Evolutionary conservation across 768 basidiomycete species (phyloP), one percentile per base, ranked within the genome.

Genomic region (Amylocystis lapponica): DNA sequence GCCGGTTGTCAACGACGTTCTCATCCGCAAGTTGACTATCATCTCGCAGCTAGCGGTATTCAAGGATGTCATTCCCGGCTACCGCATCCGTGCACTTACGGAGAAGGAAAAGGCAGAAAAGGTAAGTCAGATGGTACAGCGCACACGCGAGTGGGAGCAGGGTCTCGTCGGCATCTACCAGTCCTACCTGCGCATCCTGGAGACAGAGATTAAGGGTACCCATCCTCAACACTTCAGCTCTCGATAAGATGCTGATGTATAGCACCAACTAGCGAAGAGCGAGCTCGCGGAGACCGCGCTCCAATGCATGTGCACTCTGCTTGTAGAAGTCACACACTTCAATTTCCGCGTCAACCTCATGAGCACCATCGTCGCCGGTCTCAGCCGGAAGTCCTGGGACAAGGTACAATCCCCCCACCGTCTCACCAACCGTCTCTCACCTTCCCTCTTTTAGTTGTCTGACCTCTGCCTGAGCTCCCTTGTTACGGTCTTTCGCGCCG

Each of bases 261-360:
- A 27, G 45, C n/a, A n/a, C n/a, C n/a, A n/a, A n/a, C 7, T 50
- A 91, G 83, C 69, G 27, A 85, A 75, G 52, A 78, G 69, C 43
- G 79, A 80, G 39, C 64, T 93, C 14, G 70, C 79, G 20, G 79
- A 83, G 40, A 63, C 81, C 8, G 78, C 84, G 36, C 71, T 98
- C 41, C 83, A 78, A 58, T 90, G 84, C 64, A 84, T 98, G 75
- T 94, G 93, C 65, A 83, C 83, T 5, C 72, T 98, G 33, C 68
- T 92, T 20, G 73, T 75, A 16, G 83, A 90, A 58, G 79, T 82
- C 48, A 86, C 90, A 12, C 93, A 98, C 66, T 99, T 99, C 79
- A 99, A 98, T 68, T 98, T 97, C 63, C 80, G 88, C 34, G 73
- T 79, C 51, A 96, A 98, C 67, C 75, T 99, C 53, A 90, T 96